Evolutionary conservation across 75 land plant species (phyloP), one percentile per base, ranked within the genome.

Genomic region (Pinus albicaulis): DNA sequence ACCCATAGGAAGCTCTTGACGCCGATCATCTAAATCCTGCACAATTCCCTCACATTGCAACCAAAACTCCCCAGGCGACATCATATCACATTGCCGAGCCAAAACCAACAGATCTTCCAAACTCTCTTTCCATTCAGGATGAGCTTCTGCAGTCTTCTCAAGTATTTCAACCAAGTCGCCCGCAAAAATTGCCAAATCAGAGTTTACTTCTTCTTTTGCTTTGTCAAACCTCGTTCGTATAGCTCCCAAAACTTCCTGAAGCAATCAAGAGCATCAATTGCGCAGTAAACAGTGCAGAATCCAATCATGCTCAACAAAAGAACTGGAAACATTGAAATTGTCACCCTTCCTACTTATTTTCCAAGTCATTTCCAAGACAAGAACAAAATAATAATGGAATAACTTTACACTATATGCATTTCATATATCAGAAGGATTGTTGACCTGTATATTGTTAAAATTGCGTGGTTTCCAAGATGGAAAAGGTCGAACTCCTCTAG

Each of bases 1-100:
- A 16, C 99, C 99, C 86, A 86, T 85, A 11, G 90, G 91, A 56
- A 92, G 89, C 56, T 92, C 95, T 80, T 98, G 99, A 6, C 99
- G 92, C 28, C 84, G 85, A 77, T 98, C 99, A 88, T 98, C 99
- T 70, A 98, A 83, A n/a, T 92, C 99, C 76, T 95, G 99, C 56
- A 98, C 99, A 48, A 98, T 98, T 69, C 95, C 86, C 80, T 98
- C 99, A 83, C 99, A 98, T 63, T 91, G 96, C 73, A 86, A 87
- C 90, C 98, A 92, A 84, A 98, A 98, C 36, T 92, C 95, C 22
- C 88, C 86, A 52, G 99, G 85, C 23, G 92, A 84, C 82, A 89
- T 88, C 61, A 86, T 78, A 59, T 90, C 92, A 84, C 99, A 98
- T 31, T 88, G 87, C 22, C 90, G 86, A 76, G 99, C 98, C 71